Evolutionary conservation across 192 early-diverging fungal genomes (phyloP).

Genomic region (Coemansia sp.): DNA sequence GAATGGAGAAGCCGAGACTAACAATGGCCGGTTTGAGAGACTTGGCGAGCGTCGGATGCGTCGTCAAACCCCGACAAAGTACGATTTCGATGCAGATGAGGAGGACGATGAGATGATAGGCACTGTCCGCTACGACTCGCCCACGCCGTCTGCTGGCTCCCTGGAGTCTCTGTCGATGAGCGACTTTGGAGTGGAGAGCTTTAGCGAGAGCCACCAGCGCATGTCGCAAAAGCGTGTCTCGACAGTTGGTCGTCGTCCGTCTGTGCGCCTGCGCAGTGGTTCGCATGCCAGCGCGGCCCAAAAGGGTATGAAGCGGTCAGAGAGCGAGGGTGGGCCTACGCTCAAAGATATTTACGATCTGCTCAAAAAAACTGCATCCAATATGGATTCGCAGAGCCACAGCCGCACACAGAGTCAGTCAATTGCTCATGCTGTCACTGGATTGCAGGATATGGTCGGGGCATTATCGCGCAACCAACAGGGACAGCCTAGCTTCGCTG

Average conservation of each 20-base stretch:
- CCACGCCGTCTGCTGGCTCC: constrained; percentile 7
- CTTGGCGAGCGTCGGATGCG: no score
- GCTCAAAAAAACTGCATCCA: constrained; percentile 18
- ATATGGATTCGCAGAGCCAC: constrained; percentile 4
- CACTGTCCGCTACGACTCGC: constrained; percentile 22
- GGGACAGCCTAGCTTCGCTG: background rate
- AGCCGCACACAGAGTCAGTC: background rate
- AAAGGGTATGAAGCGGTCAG: background rate
- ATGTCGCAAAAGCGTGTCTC: background rate
- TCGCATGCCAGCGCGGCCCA: no score
- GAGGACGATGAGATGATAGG: constrained; percentile 11
- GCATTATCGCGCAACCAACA: background rate
- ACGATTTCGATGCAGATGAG: background rate
- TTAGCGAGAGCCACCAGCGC: background rate
- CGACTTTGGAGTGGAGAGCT: constrained; percentile 1
- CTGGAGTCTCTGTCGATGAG: constrained; percentile 1
- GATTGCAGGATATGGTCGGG: background rate
- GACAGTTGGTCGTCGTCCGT: background rate
- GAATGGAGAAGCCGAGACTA: no score
- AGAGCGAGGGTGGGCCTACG: constrained; percentile 11
- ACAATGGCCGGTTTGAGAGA: no score
- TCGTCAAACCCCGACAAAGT: no score
- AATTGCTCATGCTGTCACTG: background rate
- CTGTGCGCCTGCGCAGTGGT: no score
- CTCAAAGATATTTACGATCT: constrained; percentile 38